These are phyloP conservation scores for Fusarium newnesense DNA, from an alignment of 2,329 filamentous ascomycete genomes.

Conservation along the genomic window DNA sequence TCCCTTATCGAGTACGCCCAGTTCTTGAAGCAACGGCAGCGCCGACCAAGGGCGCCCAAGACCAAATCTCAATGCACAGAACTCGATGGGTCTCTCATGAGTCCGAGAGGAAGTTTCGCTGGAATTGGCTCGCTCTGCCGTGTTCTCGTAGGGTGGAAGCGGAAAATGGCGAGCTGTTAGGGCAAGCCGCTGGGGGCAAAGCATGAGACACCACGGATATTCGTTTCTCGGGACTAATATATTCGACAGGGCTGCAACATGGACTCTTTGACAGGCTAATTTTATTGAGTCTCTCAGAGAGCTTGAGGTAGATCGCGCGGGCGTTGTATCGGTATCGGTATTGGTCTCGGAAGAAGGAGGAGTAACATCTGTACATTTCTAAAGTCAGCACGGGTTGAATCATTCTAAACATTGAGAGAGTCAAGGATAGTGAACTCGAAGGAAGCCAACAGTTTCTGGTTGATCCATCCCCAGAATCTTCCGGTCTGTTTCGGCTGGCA, in stretches of 20 bases:
- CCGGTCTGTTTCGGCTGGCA: not conserved
- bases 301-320: not conserved
- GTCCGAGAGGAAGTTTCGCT: not conserved
- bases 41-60: not conserved
- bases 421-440: not conserved
- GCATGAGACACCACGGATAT: not conserved
- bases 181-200: not conserved
- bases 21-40: not conserved
- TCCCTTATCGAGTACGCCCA: too few species aligned
- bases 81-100: not conserved
- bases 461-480: too few species aligned
- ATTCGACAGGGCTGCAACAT: not conserved
- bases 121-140: not conserved
- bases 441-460: not conserved
- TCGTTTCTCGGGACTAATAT: not conserved
- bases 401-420: too few species aligned
- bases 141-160: rapidly evolving
- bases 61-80: too few species aligned
- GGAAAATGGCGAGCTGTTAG: not conserved
- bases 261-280: not conserved
- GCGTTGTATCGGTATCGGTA: not conserved
- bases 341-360: not conserved
- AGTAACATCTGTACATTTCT: not conserved
- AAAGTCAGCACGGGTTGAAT: not conserved
- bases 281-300: not conserved